A percentile compares a stretch with the other conserved stretches of the same genome.
phyloP scores from a whole-genome alignment of 176 grass and related monocot species.

The Musa beccarii region DNA sequence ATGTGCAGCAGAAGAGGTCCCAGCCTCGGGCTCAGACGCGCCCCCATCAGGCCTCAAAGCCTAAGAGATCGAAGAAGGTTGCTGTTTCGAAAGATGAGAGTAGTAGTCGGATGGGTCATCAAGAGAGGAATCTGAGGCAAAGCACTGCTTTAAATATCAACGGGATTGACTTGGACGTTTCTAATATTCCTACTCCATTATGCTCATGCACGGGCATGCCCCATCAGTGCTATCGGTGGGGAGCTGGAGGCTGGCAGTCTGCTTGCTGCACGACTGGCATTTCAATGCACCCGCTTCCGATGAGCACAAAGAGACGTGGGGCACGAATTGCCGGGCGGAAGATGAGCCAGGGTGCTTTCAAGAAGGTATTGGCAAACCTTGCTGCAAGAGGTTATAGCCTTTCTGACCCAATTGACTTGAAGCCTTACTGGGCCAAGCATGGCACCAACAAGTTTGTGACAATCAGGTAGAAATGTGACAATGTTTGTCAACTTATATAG shows the following conservation, averaged over 20 bases:
- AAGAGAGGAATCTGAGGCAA: slow-evolving; percentile 1
- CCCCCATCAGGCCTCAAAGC: not conserved
- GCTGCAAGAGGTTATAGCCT: slow-evolving; percentile 5
- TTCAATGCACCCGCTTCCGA: slow-evolving; percentile 4
- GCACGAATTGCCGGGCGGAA: slow-evolving; percentile 3
- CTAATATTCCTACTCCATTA: not conserved
- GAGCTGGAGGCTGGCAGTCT: slow-evolving; percentile 10
- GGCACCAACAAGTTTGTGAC: slow-evolving; percentile 1
- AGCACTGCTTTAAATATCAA: not conserved
- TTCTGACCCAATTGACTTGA: slow-evolving; percentile 7
- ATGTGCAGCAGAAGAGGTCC: slow-evolving; percentile 1
- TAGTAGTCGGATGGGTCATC: not conserved
- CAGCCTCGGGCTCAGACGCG: not conserved
- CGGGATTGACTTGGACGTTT: slow-evolving; percentile 6
- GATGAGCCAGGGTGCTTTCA: slow-evolving; percentile 17
- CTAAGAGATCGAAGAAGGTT: not conserved
- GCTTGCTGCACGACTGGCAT: slow-evolving; percentile 8
- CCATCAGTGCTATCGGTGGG: slow-evolving; percentile 14
- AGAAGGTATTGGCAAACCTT: slow-evolving; percentile 10
- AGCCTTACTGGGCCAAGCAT: slow-evolving; percentile 16
- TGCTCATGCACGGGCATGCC: slow-evolving; percentile 10
- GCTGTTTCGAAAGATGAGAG: not conserved
- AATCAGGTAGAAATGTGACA: slow-evolving; percentile 3
- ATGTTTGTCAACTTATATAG: not conserved
- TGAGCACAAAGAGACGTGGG: slow-evolving; percentile 13